Evolutionary conservation across 768 basidiomycete species (phyloP).

Genomic region (Termitomyces sp.): DNA sequence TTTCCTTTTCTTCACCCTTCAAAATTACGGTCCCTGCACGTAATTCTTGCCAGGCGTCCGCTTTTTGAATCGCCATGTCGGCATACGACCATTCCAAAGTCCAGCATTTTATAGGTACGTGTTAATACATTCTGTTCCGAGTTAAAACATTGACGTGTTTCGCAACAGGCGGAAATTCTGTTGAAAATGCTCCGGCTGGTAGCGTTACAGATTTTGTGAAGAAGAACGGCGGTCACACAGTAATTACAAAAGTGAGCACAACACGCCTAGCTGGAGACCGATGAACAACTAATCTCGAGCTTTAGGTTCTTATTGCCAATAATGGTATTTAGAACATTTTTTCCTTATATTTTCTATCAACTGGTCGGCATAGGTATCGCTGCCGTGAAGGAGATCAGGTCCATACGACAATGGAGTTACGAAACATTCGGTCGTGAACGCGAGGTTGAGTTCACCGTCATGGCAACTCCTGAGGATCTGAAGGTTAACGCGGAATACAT

Average conservation of each 20-base stretch:
- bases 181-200: slow-evolving; percentile 78
- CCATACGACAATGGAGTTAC: slow-evolving; percentile 99
- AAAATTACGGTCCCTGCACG: slow-evolving; percentile 11
- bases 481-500: slow-evolving; percentile 99
- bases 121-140: slow-evolving; percentile 11
- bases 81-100: slow-evolving; percentile 51
- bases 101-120: slow-evolving; percentile 47
- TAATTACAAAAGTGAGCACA: slow-evolving; percentile 86
- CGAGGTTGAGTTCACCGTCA: slow-evolving; percentile 97
- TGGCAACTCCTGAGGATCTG: slow-evolving; percentile 98
- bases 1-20: slow-evolving; percentile 6
- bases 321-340: slow-evolving; percentile 56
- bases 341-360: not conserved
- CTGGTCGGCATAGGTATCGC: slow-evolving; percentile 72
- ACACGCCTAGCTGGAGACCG: not conserved
- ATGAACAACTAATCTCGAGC: slow-evolving; percentile 8
- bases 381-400: slow-evolving; percentile 98
- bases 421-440: slow-evolving; percentile 97
- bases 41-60: slow-evolving; percentile 8
- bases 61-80: slow-evolving; percentile 34
- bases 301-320: slow-evolving; percentile 94
- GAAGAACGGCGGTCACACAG: slow-evolving; percentile 89
- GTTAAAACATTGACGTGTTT: slow-evolving; percentile 11
- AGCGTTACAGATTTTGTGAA: slow-evolving; percentile 89
- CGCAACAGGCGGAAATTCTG: slow-evolving; percentile 81